phyloP scores from a whole-genome alignment of 139 green algal species.

The Penium margaritaceum region DNA sequence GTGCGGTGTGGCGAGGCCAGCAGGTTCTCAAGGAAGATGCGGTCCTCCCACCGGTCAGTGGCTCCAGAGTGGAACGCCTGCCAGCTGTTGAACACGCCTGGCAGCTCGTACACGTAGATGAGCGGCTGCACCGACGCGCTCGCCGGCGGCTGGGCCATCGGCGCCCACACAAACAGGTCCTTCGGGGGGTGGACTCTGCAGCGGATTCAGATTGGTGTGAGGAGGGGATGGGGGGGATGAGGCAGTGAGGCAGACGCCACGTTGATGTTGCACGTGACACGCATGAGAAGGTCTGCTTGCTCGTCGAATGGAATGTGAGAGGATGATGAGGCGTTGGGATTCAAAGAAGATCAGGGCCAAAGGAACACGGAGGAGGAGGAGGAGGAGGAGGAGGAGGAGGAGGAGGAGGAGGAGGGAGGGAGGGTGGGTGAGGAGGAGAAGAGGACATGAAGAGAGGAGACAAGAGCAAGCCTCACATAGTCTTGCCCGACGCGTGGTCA shows the following conservation, averaged over 20 bases:
- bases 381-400: too few relatives aligned
- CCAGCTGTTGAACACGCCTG: conserved; percentile 11
- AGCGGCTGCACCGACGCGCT: not conserved
- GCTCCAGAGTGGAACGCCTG: not conserved
- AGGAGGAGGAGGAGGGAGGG: too few relatives aligned
- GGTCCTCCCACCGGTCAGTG: not conserved
- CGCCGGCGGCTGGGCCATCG: not conserved
- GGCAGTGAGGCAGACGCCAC: not conserved
- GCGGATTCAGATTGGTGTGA: too few relatives aligned
- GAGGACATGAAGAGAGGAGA: too few relatives aligned
- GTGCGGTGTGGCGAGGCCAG: conserved; percentile 57
- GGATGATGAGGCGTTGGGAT: too few relatives aligned
- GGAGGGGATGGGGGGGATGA: not conserved
- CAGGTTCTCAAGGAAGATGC: conserved; percentile 50
- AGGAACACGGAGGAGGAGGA: not conserved
- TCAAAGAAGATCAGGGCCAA: not conserved
- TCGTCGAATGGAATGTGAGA: too few relatives aligned
- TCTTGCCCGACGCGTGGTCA: too few relatives aligned
- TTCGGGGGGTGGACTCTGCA: not conserved
- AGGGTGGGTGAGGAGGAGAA: too few relatives aligned
- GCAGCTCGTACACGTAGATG: conserved; percentile 39
- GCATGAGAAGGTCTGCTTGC: too few relatives aligned
- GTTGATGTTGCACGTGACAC: too few relatives aligned
- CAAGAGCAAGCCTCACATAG: too few relatives aligned
- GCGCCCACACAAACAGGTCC: not conserved